Conservation (phyloP, 257 asterid species). For the Solanum chmielewskii region DNA sequence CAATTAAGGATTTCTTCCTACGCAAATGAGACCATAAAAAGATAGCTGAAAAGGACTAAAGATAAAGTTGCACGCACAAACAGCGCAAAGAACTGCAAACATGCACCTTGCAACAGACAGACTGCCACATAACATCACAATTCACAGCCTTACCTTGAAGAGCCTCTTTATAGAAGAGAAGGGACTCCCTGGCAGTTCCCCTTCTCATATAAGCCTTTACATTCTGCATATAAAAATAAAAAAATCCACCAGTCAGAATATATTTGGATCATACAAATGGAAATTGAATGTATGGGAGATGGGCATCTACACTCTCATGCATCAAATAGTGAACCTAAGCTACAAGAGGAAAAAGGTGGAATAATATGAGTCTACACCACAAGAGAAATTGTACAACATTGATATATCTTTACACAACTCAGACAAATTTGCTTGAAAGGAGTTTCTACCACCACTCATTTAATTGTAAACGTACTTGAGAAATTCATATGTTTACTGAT, state of each 20-base stretch:
- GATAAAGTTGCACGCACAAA: neutral
- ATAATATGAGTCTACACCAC: neutral
- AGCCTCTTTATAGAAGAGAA: slow-evolving; percentile 57
- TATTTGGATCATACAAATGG: neutral
- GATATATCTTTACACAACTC: neutral
- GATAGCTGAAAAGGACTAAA: neutral
- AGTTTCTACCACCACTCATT: neutral
- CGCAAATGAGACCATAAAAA: neutral
- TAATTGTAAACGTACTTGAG: neutral
- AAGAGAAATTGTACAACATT: neutral
- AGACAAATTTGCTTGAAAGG: neutral
- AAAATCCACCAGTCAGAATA: neutral
- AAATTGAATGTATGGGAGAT: neutral
- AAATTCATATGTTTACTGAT: neutral
- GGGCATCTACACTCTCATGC: neutral
- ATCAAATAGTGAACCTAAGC: neutral
- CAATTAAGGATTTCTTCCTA: neutral
- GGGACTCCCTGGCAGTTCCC: slow-evolving; percentile 73
- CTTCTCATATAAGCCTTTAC: slow-evolving; percentile 80
- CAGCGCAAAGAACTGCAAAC: neutral
- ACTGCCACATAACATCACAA: neutral
- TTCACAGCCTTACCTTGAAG: slow-evolving; percentile 54
- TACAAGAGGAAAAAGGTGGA: neutral
- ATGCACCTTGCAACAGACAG: neutral
- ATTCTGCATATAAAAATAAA: slow-evolving; percentile 30